Evolutionary conservation across 2,329 filamentous ascomycete genomes (phyloP), one percentile per base, ranked within the genome.

Genomic region (Cytospora chrysosperma): DNA sequence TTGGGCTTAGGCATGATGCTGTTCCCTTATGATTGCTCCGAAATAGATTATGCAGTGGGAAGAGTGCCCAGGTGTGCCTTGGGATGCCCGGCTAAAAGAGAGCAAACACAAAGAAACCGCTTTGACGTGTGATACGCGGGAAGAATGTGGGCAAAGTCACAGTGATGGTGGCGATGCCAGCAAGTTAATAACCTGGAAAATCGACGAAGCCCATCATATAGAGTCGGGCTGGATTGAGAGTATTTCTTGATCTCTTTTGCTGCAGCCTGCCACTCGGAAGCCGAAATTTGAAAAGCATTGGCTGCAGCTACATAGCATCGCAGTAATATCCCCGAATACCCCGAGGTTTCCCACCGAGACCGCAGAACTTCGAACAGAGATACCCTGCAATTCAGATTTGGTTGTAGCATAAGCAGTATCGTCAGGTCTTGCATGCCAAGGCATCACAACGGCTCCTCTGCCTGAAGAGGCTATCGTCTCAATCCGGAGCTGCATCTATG

Each of bases 231-330:
- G 34, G 10, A 19, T 47, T 19, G 34, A 13, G 34, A 15, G 34
- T 37, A 37, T 19, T 10, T 37, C 34, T 12, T 37, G 15, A 37
- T 17, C 34, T 15, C 37, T 40, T 40, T 9, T 40, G 37, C 37
- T 4, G 37, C 37, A 40, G 3, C 17, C 5, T n/a, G 37, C n/a
- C 37, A 40, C 60, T 62, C 60, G 60, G 60, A 37, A 28, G 27
- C 60, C 54, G 60, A 62, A 62, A 49, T 58, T 9, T 26, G 32
- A 15, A 32, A 32, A 32, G 55, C 54, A 62, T 62, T 62, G 60
- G 60, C 30, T 62, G 47, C 60, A 53, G 56, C 61, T 51, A n/a
- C n/a, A n/a, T n/a, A n/a, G n/a, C n/a, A 40, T 40, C 4, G 17
- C 5, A 7, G 17, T 10, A 40, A 7, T 40, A 40, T 19, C 37